Base-by-base conservation (phyloP, 2,329 filamentous ascomycete genomes). In the Cadophora sp. region DNA sequence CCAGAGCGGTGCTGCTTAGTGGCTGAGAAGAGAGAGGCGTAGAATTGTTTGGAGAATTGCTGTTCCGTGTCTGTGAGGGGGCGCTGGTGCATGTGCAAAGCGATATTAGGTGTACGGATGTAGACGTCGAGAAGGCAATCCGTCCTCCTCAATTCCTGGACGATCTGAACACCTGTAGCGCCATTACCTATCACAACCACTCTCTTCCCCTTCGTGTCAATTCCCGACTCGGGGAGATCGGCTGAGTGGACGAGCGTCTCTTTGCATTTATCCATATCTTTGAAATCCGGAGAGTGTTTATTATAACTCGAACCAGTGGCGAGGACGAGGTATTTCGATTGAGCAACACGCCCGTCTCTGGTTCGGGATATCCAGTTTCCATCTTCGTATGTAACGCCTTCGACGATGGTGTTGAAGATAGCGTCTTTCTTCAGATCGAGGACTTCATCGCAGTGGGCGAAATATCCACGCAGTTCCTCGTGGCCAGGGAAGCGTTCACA, bases 111-210 rank as follows among this genome's bases (percentile, higher is more conserved):
- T 24, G 47, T 50, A 9, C 47, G 20, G n/a, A 50, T 20, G 47
- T 50, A 50, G n/a, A n/a, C n/a, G n/a, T n/a, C n/a, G n/a, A n/a
- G n/a, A n/a, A n/a, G n/a, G 47, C 13, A 50, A 9, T 50, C 47
- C 11, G 20, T 50, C 13, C 13, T 50, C n/a, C 20, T 20, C 1
- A 50, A 20, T 13, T 50, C 47, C 20, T 50, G 47, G 4, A 50
- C 47, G 47, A 50, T 50, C 20, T 50, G 47, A 50, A 50, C 47
- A 20, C 47, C 47, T 13, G 47, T 50, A 6, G 47, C 47, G 20
- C 47, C 47, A 24, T 50, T 50, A 9, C 47, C n/a, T 24, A 50
- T 50, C 6, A 50, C 47, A 3, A 20, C 47, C 2, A 50, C 47
- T 24, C 20, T 50, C 20, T 22, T 24, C 20, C 47, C 47, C 13